Evolutionary conservation across 225 moss, liverwort and hornwort genomes (phyloP), one percentile per base, ranked within the genome.

Genomic region (Sphagnum contortum): DNA sequence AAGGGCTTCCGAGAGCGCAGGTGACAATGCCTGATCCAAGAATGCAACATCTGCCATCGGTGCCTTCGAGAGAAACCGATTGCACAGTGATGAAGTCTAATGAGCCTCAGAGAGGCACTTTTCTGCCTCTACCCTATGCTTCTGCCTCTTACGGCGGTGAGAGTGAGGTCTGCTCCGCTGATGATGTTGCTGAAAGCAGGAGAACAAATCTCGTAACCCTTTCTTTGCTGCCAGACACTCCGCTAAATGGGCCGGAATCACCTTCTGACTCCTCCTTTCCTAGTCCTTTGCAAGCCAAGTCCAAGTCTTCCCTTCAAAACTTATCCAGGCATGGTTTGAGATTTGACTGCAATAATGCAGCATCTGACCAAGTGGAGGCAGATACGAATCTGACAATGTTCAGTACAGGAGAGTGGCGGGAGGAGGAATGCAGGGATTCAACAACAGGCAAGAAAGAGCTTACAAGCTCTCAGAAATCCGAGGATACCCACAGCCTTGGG

Each of bases 141-240:
- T 74, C 73, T 2, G 45, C 61, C 3, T 61, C 61, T 3, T 61
- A 46, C 53, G 81, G 80, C 6, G 80, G 71, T 52, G 85, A 88
- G 44, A 88, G 93, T 11, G 93, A 94, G 57, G 88, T 88, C 3
- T 82, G 83, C 51, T 94, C 89, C 0, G 76, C 71, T 29, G 85
- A 80, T 45, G 82, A 78, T 8, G 77, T 66, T 4, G 64, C 77
- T 0, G 80, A 81, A 9, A 84, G 81, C 58, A 74, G 73, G 56
- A 76, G 71, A 57, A 66, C 58, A 5, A 70, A 84, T 44, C 71
- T 92, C 0, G 94, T 95, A 3, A 95, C 95, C 5, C 71, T 95
- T 3, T 81, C 86, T 11, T 84, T 95, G 1, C 87, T 95, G 3
- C 95, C 92, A 0, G 81, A 92, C 45, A 87, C 86, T 9, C 92